phyloP scores from a whole-genome alignment of 108 stramenopile species.

The Conticribra guillardii region DNA sequence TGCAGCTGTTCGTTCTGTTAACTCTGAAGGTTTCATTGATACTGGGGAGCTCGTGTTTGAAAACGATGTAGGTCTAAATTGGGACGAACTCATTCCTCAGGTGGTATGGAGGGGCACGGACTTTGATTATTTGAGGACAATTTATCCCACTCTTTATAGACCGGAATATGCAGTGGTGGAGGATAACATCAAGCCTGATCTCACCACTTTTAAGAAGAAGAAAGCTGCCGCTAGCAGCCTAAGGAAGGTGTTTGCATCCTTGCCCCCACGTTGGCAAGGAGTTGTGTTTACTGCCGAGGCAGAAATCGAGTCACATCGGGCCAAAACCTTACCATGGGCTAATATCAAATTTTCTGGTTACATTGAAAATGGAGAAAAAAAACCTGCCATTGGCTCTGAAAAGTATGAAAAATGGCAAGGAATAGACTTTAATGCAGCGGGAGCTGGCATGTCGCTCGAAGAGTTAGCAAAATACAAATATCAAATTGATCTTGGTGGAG shows the following conservation, averaged over 20 bases:
- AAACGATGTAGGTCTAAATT: no score
- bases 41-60: conserved; percentile 5
- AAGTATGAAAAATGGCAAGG: conserved; percentile 22
- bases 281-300: conserved; percentile 28
- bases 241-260: not conserved
- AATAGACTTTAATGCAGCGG: conserved; percentile 20
- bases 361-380: not conserved
- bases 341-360: conserved; percentile 31
- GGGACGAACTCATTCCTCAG: no score
- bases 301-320: not conserved
- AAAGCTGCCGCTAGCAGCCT: not conserved
- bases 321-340: conserved; percentile 9
- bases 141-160: not conserved
- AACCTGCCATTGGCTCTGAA: not conserved
- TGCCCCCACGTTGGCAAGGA: conserved; percentile 39
- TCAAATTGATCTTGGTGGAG: conserved; percentile 43
- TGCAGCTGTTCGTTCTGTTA: not conserved
- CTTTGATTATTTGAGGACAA: not conserved
- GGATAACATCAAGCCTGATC: not conserved
- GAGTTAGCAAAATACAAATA: conserved; percentile 28
- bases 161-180: not conserved
- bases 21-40: no score
- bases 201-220: not conserved
- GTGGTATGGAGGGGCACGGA: conserved; percentile 22
- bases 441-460: conserved; percentile 14